Base-by-base conservation (phyloP, 768 basidiomycete genomes). In the Lenzites betulinus region DNA sequence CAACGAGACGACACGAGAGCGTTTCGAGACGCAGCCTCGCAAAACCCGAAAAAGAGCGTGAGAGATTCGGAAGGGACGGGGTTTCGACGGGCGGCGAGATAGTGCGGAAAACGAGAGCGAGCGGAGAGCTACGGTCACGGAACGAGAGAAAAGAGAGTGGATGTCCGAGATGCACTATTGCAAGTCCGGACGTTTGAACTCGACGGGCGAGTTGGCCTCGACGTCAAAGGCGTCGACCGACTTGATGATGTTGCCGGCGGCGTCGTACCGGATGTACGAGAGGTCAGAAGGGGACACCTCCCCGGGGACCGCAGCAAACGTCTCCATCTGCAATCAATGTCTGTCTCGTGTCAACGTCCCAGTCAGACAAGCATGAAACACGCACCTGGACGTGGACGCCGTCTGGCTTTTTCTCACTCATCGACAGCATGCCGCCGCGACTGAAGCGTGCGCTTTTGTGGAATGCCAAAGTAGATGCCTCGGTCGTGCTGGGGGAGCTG, bases 391-490 rank as follows among this genome's bases (percentile, higher is more conserved):
- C 82, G 64, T 88, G 86, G 35, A 87, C 79, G 25, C 82, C 81
- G 59, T 83, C 79, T 7, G 25, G 67, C 55, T 78, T 69, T 70
- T 75, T 80, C 63, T 77, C 62, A 26, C 68, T 67, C 38, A 59
- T 11, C 62, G 67, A 58, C 66, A 62, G 25, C 39, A 70, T 55
- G 66, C 62, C 51, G 56, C 63, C 51, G 53, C 64, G 47, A 69
- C 54, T 47, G 69, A 71, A 52, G 67, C 72, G 63, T 18, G 79
- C 77, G 51, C 83, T 80, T 50, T 65, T 83, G 81, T 3, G 81
- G 78, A 89, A 89, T 16, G 85, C 85, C 15, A 88, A 71, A 0
- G 83, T 84, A 4, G 87, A 84, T 0, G 62, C 79, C 63, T 77
- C 68, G 7, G 73, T 79, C 7, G 79, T 77, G 11, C 80, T 81